phyloP scores from a whole-genome alignment of 306 rosid genomes.

The Calophaca sinica region DNA sequence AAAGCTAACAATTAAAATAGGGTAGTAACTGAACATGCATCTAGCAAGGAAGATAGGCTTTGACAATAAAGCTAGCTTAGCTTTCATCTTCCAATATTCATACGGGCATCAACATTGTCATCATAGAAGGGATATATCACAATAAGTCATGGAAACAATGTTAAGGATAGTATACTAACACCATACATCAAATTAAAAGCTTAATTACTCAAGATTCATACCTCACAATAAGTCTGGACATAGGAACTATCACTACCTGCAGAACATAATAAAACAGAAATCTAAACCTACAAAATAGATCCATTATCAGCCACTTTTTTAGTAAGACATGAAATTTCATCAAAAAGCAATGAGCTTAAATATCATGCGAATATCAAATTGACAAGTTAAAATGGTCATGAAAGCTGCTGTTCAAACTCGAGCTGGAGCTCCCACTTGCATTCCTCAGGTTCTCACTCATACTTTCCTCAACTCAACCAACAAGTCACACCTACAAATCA shows the following conservation, averaged over 20 bases:
- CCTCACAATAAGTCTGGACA: too few relatives aligned
- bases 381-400: conserved; percentile 45
- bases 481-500: conserved; percentile 27
- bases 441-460: conserved; percentile 73
- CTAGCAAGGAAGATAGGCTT: conserved; percentile 3
- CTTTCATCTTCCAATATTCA: conserved; percentile 27
- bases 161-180: too few relatives aligned
- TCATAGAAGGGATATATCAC: too few relatives aligned
- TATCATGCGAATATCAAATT: too few relatives aligned
- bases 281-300: too few relatives aligned
- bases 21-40: not conserved
- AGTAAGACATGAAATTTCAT: too few relatives aligned
- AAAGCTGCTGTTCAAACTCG: conserved; percentile 77
- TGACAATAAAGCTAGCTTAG: conserved; percentile 22
- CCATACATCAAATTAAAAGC: too few relatives aligned
- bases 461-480: conserved; percentile 35
- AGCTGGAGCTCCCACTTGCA: conserved; percentile 88
- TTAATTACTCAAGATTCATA: too few relatives aligned
- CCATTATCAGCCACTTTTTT: too few relatives aligned
- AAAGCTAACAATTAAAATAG: conserved; percentile 11
- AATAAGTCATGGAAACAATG: not conserved
- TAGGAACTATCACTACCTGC: too few relatives aligned
- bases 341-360: too few relatives aligned
- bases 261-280: too few relatives aligned
- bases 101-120: not conserved